These are phyloP conservation scores for Apiospora arundinis DNA, from an alignment of 2,329 filamentous ascomycete genomes.

Conservation along the genomic window DNA sequence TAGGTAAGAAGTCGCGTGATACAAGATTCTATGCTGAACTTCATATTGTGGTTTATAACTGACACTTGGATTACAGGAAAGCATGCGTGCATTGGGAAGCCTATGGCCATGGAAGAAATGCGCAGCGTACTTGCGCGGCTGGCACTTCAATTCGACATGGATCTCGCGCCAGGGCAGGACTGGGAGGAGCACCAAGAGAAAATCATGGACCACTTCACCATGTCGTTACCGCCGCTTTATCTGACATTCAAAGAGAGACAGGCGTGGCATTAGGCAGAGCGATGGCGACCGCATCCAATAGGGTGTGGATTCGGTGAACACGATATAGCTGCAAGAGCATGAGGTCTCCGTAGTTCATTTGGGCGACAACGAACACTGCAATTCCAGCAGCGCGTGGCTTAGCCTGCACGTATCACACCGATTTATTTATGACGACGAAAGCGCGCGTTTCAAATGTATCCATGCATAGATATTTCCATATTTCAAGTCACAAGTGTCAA, in stretches of 20 bases:
- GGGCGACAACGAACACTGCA: too few species aligned
- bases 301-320: too few species aligned
- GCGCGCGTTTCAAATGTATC: too few species aligned
- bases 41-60: background rate
- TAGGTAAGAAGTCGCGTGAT: constrained; percentile 18
- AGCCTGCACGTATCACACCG: too few species aligned
- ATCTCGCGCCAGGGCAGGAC: constrained; percentile 7
- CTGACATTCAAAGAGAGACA: constrained; percentile 18
- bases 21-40: background rate
- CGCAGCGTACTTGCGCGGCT: constrained; percentile 24
- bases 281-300: too few species aligned
- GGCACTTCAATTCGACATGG: constrained; percentile 22
- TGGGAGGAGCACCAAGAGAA: constrained; percentile 19
- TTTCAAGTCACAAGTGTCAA: background rate
- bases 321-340: too few species aligned
- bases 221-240: constrained; percentile 21
- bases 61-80: constrained; percentile 15
- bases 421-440: too few species aligned
- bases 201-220: constrained; percentile 25
- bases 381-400: too few species aligned
- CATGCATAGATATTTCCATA: background rate
- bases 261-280: background rate
- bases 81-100: constrained; percentile 25
- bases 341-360: too few species aligned
- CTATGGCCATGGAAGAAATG: constrained; percentile 24